A percentile compares a stretch with the other conserved stretches of the same genome.
Conservation (phyloP, 2,329 filamentous ascomycete species). For the Phaeomoniella chlamydospora region DNA sequence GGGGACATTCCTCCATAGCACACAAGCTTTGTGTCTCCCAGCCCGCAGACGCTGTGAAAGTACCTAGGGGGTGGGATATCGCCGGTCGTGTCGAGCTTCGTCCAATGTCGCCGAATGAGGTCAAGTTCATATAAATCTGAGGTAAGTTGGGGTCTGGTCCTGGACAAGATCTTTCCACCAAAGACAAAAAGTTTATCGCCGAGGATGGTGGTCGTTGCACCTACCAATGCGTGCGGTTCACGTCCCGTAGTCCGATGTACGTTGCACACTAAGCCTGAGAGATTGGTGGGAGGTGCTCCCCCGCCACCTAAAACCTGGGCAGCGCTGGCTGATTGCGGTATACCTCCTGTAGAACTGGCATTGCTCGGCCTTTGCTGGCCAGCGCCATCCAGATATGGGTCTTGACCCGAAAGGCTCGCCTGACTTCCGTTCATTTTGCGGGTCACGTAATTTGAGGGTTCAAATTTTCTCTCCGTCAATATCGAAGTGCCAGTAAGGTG, state of each 20-base stretch:
- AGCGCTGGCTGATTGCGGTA: not conserved
- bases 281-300: conserved; percentile 37
- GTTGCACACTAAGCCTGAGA: conserved; percentile 55
- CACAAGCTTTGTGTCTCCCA: conserved; percentile 91
- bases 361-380: not conserved
- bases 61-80: conserved; percentile 85
- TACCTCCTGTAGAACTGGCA: not conserved
- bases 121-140: conserved; percentile 90
- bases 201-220: conserved; percentile 85
- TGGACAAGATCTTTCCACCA: conserved; percentile 74
- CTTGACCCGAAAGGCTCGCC: conserved; percentile 10
- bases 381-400: not conserved
- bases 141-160: conserved; percentile 70
- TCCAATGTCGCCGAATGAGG: conserved; percentile 83
- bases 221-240: conserved; percentile 82
- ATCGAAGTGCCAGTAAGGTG: too few relatives aligned
- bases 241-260: conserved; percentile 72
- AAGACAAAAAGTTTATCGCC: conserved; percentile 97
- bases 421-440: conserved; percentile 12
- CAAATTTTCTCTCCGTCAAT: too few relatives aligned
- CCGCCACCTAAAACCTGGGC: conserved; percentile 1
- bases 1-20: conserved; percentile 99
- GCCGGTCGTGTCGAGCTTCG: conserved; percentile 68
- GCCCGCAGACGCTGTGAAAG: conserved; percentile 87
- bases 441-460: not conserved